Evolutionary conservation across 495 filamentous ascomycete species (phyloP), one percentile per base, ranked within the genome.

Genomic region (Corynascus novoguineensis): DNA sequence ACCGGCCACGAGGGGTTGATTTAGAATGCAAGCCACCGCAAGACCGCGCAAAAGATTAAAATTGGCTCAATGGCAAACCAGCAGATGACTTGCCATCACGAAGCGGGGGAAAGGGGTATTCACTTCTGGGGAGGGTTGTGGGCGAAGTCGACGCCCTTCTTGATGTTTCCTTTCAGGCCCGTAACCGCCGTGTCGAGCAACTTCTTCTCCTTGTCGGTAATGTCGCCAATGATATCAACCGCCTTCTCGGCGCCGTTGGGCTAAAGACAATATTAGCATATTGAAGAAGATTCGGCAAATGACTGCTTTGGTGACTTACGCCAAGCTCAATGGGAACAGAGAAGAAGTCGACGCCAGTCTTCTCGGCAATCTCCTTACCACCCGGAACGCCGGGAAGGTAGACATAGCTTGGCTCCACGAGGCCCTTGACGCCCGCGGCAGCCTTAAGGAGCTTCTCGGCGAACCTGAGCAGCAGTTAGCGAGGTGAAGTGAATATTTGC

Each of bases 261-360:
- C 91, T 96, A 62, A 17, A 35, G 46, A 12, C n/a, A 53, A 9
- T 61, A 68, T 78, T 53, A 74, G 72, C 48, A 55, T 21, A 24
- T 49, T 6, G n/a, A 59, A 37, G 6, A 44, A 5, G 22, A 12
- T 8, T 25, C 34, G 35, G 24, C 19, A 4, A 32, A 27, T 29
- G n/a, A 19, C n/a, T 21, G n/a, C 10, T 41, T 21, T 41, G 4
- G 52, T 11, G 14, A 79, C 86, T 75, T 88, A 95, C 90, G 64
- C 92, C 93, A 55, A 98, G 90, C 72, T 95, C 87, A 53, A 98
- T 82, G 21, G 91, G 92, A 54, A 92, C 89, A 42, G 93, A 96
- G 81, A 98, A 98, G 81, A 88, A 98, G 42, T 97, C 89, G 64
- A 86, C 77, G 63, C 92, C 92, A 57, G 84, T 86, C 52, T 81